Base-by-base conservation (phyloP, 2,329 filamentous ascomycete genomes). In the Aspergillus novoparasiticus region DNA sequence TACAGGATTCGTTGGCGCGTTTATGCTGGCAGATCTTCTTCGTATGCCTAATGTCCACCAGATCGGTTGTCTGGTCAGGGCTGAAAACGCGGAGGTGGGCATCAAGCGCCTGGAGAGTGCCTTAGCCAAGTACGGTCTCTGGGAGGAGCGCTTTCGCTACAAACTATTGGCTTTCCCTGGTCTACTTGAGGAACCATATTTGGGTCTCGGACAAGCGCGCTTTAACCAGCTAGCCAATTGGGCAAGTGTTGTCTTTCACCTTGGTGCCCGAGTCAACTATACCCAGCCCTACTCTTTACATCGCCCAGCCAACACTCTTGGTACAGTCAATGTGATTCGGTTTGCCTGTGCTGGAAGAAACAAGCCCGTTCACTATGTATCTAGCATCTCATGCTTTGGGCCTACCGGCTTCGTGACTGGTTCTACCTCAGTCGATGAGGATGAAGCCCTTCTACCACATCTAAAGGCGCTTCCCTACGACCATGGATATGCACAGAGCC, bases 401-500 rank as follows among this genome's bases (percentile, higher is more conserved):
- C 67, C 68, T 1, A 73, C 72, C 1, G 71, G 71, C 0, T 62
- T 63, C 5, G 58, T 73, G 1, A 66, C 60, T 6, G 70, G 69
- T 10, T 53, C 66, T 1, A 59, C 58, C 0, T n/a, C 28, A 1
- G 58, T 73, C 45, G 12, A 28, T 5, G 71, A 73, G 57, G 69
- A 74, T 41, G 68, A 65, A 30, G 53, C 63, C 6, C 61, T 67
- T 9, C 12, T 63, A 9, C 43, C 62, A 5, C 72, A 75, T 34
- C 36, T 72, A 0, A 60, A 64, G 2, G 63, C 70, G 0, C 60
- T 75, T 1, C 61, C 60, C 2, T 72, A 96, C 2, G 87, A 87
- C 28, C 94, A 90, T 1, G 93, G 93, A 1, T 96, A 96, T 70
- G 92, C 93, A 1, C 92, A 96, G 76, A 87, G 87, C 65, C 96